Base-by-base conservation (phyloP, 1,284 basidiomycete species). In the Tetrapyrgos nigripes region DNA sequence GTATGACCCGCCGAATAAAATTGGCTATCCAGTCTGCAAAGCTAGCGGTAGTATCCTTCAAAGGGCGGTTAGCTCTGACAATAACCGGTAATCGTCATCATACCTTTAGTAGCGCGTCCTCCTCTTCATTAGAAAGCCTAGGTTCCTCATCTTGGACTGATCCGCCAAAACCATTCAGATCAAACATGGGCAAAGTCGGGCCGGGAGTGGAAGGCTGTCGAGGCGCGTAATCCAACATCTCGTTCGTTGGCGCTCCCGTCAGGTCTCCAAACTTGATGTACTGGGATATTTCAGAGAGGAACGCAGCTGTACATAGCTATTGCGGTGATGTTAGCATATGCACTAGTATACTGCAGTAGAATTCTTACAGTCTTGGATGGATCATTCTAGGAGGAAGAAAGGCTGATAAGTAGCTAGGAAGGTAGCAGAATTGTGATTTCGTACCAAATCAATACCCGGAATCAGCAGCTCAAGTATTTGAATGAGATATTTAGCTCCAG, bases 401-500 rank as follows among this genome's bases (percentile, higher is more conserved):
- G 43, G 53, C 47, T 46, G 27, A 57, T 50, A 40, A 51, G 37
- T 35, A 55, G 19, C 44, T 37, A 44, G 11, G 26, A 8, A 45
- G 9, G n/a, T n/a, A 37, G 57, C n/a, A 35, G 46, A 2, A 44
- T 4, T 50, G 10, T 23, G 2, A 46, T 51, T 10, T 2, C 50
- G 24, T 70, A 89, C 88, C 63, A 91, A 72, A 74, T 94, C 93
- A 64, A 95, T 92, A 3, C 92, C 93, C 9, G 95, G 94, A 53
- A 97, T 83, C 31, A 95, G 83, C n/a, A 97, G 80, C 59, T 95
- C 88, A 62, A 98, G 80, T 40, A 97, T 88, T 3, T 91, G 88
- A 3, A 93, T 79, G 6, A 97, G 81, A 72, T 94, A 87, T 66
- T 93, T 93, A 2, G 92, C 94, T 8, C 92, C 91, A 3, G 88